A percentile compares a stretch with the other conserved stretches of the same genome.
Evolutionary conservation across 176 grass and related monocot species (phyloP).

Genomic region (Dendrocalamus sinicus): DNA sequence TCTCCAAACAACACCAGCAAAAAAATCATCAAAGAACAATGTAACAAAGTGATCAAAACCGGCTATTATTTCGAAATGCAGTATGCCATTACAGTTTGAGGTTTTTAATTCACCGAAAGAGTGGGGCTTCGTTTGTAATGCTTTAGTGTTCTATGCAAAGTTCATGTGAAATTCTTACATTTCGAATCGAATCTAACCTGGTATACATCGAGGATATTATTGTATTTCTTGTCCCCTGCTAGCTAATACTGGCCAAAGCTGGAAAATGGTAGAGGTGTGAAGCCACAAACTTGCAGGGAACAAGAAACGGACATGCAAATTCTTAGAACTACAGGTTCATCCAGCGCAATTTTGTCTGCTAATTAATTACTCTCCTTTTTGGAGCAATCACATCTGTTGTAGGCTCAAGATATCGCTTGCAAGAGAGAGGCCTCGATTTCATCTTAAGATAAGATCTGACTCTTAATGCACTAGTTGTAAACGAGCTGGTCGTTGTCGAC

Average conservation of each 20-base stretch:
- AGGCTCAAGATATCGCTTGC: background rate
- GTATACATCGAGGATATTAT: background rate
- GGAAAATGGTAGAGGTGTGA: background rate
- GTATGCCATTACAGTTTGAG: background rate
- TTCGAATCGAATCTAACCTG: background rate
- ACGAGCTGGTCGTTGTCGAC: conserved; percentile 43
- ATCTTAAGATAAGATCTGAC: conserved; percentile 19
- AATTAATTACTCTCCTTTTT: background rate
- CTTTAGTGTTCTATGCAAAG: background rate
- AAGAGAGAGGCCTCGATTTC: conserved; percentile 11
- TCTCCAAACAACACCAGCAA: background rate
- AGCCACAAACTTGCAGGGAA: background rate
- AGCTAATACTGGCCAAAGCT: background rate
- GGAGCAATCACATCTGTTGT: conserved; percentile 18
- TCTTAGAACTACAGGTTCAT: background rate
- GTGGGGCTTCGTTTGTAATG: background rate
- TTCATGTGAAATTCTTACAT: background rate
- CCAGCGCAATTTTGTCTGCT: background rate
- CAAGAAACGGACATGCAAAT: background rate
- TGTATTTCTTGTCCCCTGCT: background rate
- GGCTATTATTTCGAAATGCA: background rate
- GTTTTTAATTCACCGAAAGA: background rate
- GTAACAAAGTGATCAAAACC: too few species aligned
- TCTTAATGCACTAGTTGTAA: background rate
- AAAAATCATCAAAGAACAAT: background rate